Conservation (phyloP, 2,329 filamentous ascomycete species). For the Aspergillus udagawae region DNA sequence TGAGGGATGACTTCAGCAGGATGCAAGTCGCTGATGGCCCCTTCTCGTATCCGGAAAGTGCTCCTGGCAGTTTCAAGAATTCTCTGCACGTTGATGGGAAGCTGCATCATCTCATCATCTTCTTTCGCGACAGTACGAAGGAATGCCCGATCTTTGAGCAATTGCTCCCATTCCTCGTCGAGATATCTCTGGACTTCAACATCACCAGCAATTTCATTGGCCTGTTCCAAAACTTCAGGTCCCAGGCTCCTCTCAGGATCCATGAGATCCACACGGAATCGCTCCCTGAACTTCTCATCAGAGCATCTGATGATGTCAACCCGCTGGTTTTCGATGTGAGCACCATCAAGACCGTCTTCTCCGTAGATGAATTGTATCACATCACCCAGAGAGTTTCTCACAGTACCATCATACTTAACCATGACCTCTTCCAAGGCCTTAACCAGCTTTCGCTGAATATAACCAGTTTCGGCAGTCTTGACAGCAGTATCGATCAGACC, state of each 20-base stretch:
- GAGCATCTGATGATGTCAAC: conserved; percentile 83
- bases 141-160: conserved; percentile 69
- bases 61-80: conserved; percentile 88
- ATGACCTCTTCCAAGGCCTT: conserved; percentile 98
- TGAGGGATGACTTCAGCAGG: conserved; percentile 81
- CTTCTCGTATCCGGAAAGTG: conserved; percentile 84
- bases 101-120: conserved; percentile 79
- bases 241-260: conserved; percentile 60
- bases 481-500: conserved; percentile 99
- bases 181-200: conserved; percentile 80
- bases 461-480: conserved; percentile 98
- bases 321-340: conserved; percentile 86
- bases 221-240: conserved; percentile 74
- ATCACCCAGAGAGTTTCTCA: conserved; percentile 93
- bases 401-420: conserved; percentile 95
- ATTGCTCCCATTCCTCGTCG: conserved; percentile 80
- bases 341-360: conserved; percentile 92
- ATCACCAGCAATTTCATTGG: conserved; percentile 80
- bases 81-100: conserved; percentile 86
- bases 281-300: conserved; percentile 69
- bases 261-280: conserved; percentile 86
- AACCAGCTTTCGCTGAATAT: conserved; percentile 96
- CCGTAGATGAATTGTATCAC: conserved; percentile 97
- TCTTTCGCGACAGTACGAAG: conserved; percentile 71
- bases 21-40: conserved; percentile 80